phyloP scores from a whole-genome alignment of 805 yeast species.

The Kluyveromyces nonfermentans region DNA sequence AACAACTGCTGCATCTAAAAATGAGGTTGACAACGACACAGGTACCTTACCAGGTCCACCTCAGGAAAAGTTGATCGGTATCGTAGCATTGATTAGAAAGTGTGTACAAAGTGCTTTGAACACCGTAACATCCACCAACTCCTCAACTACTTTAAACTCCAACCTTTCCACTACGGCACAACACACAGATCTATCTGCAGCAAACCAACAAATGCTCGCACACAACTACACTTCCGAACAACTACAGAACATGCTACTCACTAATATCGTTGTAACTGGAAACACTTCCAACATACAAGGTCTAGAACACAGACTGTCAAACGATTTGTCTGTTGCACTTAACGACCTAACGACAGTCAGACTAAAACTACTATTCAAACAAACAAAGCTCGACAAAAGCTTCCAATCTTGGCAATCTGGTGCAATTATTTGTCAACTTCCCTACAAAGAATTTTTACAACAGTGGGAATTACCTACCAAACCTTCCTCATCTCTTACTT shows the following conservation, averaged over 20 bases:
- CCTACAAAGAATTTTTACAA: slow-evolving; percentile 1
- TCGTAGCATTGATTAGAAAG: slow-evolving; percentile 1
- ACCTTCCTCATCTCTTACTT: not conserved
- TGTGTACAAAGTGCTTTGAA: not conserved
- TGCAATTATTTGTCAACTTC: slow-evolving; percentile 1
- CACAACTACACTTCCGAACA: slow-evolving; percentile 19
- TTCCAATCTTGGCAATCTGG: slow-evolving; percentile 4
- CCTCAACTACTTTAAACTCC: slow-evolving; percentile 8
- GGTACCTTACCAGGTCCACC: slow-evolving; percentile 3
- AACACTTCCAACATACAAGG: slow-evolving; percentile 71
- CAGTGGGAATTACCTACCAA: not conserved
- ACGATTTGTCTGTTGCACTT: slow-evolving; percentile 45
- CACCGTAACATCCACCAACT: slow-evolving; percentile 12
- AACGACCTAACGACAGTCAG: slow-evolving; percentile 3
- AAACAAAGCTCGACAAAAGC: slow-evolving; percentile 1
- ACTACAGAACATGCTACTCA: slow-evolving; percentile 21
- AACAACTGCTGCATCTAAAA: slow-evolving; percentile 17
- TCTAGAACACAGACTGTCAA: slow-evolving; percentile 64
- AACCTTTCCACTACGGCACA: slow-evolving; percentile 12
- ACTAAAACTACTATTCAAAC: slow-evolving; percentile 2
- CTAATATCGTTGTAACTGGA: slow-evolving; percentile 75
- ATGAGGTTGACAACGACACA: slow-evolving; percentile 20
- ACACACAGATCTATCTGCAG: slow-evolving; percentile 4
- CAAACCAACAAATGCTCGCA: not conserved
- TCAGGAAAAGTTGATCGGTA: not conserved